These are phyloP conservation scores for Leccinum subrobustum DNA, from an alignment of 1,284 basidiomycete genomes.

Conservation along the genomic window DNA sequence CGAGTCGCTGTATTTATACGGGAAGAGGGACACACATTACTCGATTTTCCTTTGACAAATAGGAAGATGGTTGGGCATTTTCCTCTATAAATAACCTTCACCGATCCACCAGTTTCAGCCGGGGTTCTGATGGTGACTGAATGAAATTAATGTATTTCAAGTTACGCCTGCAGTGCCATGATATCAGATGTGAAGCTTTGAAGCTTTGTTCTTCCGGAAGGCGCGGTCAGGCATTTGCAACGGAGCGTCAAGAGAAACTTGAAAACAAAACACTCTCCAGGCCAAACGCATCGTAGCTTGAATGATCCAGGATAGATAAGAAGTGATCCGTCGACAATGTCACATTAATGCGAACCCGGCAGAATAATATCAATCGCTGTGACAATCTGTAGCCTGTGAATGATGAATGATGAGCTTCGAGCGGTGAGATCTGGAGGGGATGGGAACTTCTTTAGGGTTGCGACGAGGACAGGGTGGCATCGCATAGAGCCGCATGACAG, in stretches of 20 bases:
- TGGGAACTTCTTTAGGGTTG: background rate
- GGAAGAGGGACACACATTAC: too few relatives aligned
- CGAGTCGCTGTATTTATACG: too few relatives aligned
- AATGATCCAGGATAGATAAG: background rate
- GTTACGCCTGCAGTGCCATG: background rate
- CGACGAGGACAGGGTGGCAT: background rate
- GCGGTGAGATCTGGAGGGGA: background rate
- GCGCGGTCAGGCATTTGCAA: background rate
- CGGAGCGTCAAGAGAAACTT: background rate
- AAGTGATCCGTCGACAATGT: background rate
- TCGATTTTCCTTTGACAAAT: too few relatives aligned
- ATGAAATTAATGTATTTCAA: background rate
- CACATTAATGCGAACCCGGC: background rate
- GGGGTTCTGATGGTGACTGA: background rate
- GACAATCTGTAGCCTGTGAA: background rate
- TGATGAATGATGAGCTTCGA: background rate
- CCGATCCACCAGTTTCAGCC: background rate
- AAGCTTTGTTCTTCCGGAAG: background rate
- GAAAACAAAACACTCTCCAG: background rate
- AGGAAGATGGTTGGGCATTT: background rate
- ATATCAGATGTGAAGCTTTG: background rate
- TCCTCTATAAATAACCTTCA: background rate
- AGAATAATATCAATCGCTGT: background rate
- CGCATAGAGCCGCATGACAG: background rate
- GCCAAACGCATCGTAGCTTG: background rate